A percentile compares a stretch with the other conserved stretches of the same genome.
Evolutionary conservation across 2,329 filamentous ascomycete genomes (phyloP).

Genomic region (Exserohilum turcica): DNA sequence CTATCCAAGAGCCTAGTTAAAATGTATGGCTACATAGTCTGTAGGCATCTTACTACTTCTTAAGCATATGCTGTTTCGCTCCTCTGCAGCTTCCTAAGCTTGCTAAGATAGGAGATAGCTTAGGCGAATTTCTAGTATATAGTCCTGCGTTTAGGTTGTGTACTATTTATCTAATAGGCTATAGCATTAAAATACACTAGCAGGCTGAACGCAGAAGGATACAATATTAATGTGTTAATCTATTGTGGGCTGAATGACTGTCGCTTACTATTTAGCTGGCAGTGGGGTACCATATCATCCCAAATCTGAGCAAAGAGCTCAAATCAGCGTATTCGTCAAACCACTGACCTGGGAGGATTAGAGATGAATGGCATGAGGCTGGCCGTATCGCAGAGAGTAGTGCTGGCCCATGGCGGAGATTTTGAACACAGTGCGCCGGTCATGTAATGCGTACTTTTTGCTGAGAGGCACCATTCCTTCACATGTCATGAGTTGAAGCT

Average conservation of each 20-base stretch:
- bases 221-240: constrained; percentile 12
- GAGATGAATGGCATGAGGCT: constrained; percentile 26
- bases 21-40: constrained; percentile 1
- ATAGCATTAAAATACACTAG: constrained; percentile 23
- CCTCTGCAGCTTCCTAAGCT: constrained; percentile 22
- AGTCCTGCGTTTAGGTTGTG: constrained; percentile 24
- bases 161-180: constrained; percentile 24
- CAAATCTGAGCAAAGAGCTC: neutral
- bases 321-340: constrained; percentile 10
- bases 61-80: neutral
- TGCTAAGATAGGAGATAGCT: constrained; percentile 9
- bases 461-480: too few species aligned
- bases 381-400: too few species aligned
- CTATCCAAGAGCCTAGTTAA: constrained; percentile 18
- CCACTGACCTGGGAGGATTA: constrained; percentile 18
- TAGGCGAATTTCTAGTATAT: constrained; percentile 14
- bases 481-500: too few species aligned
- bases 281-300: constrained; percentile 16
- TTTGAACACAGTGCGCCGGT: too few species aligned
- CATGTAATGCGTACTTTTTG: too few species aligned
- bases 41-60: constrained; percentile 15
- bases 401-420: too few species aligned
- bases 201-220: constrained; percentile 17
- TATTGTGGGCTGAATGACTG: constrained; percentile 26
- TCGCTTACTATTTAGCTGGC: constrained; percentile 23